Conservation (phyloP, 2,329 filamentous ascomycete species). For the Aspergillus sp. region DNA sequence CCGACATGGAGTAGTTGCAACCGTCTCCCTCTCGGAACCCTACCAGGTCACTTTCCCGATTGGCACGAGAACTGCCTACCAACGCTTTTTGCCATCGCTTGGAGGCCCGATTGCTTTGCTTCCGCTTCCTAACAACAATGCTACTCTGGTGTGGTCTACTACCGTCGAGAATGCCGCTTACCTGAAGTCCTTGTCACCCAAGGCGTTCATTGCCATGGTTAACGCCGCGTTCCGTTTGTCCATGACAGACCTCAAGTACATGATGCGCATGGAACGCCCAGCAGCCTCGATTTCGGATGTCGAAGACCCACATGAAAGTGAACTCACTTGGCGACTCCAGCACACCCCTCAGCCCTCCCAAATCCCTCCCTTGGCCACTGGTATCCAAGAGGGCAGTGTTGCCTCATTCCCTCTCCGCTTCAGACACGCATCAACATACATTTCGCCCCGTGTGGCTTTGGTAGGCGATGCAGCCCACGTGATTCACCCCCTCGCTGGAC, state of each 20-base stretch:
- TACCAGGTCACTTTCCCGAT: slow-evolving; percentile 22
- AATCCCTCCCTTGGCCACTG: slow-evolving; percentile 62
- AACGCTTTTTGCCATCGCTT: slow-evolving; percentile 81
- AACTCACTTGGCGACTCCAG: slow-evolving; percentile 75
- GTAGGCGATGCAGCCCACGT: slow-evolving; percentile 95
- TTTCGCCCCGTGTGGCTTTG: slow-evolving; percentile 81
- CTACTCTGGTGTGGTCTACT: slow-evolving; percentile 92
- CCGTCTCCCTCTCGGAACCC: slow-evolving; percentile 61
- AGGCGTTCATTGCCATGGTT: slow-evolving; percentile 79
- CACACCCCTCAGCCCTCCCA: slow-evolving; percentile 57
- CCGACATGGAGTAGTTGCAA: slow-evolving; percentile 86
- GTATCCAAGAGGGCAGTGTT: slow-evolving; percentile 71
- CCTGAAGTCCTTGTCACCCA: slow-evolving; percentile 67
- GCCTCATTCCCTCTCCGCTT: slow-evolving; percentile 89
- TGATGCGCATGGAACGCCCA: slow-evolving; percentile 61
- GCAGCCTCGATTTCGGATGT: slow-evolving; percentile 8
- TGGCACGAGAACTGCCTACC: slow-evolving; percentile 73
- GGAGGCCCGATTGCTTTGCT: slow-evolving; percentile 83
- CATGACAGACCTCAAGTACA: slow-evolving; percentile 73
- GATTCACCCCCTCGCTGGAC: slow-evolving; percentile 88
- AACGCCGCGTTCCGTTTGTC: slow-evolving; percentile 88
- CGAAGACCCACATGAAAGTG: slow-evolving; percentile 57
- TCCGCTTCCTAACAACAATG: slow-evolving; percentile 75
- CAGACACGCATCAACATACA: slow-evolving; percentile 91
- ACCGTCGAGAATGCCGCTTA: slow-evolving; percentile 72